Conservation (phyloP, 2,329 filamentous ascomycete species). For the Pseudocercospora fijiensis region DNA sequence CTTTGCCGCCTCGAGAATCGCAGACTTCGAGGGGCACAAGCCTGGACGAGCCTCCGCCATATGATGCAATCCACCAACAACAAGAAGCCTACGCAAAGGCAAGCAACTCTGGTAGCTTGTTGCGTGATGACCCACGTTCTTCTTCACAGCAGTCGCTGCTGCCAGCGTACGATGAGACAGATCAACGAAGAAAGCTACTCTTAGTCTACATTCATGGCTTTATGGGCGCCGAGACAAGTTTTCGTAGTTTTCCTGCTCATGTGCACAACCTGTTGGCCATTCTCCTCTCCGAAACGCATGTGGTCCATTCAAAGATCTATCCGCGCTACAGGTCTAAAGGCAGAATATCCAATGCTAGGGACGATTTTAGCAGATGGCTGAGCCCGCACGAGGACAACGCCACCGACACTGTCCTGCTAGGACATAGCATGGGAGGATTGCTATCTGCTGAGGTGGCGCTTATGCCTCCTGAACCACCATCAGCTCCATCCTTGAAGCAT, state of each 20-base stretch:
- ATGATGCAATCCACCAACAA: conserved; percentile 22
- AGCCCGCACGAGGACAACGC: conserved; percentile 69
- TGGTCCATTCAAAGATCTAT: conserved; percentile 83
- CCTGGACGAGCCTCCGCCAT: conserved; percentile 22
- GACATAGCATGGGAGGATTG: conserved; percentile 88
- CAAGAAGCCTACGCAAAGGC: conserved; percentile 25
- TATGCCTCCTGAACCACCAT: conserved; percentile 44
- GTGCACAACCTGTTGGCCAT: conserved; percentile 72
- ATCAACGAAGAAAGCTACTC: conserved; percentile 59
- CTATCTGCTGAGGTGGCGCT: conserved; percentile 76
- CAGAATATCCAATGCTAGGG: conserved; percentile 68
- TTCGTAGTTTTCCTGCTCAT: conserved; percentile 83
- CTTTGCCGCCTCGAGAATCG: conserved; percentile 7
- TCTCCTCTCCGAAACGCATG: conserved; percentile 68
- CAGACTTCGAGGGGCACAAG: neutral
- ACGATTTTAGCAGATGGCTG: conserved; percentile 82
- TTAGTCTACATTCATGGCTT: conserved; percentile 88
- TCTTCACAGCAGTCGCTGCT: conserved; percentile 49
- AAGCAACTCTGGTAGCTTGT: conserved; percentile 5
- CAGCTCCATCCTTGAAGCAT: conserved; percentile 60
- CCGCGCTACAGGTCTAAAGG: conserved; percentile 75
- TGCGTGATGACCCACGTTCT: conserved; percentile 43
- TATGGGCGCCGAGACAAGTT: conserved; percentile 83
- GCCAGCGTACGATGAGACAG: conserved; percentile 37
- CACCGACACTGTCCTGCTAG: conserved; percentile 79